Percentiles rank a stretch among this genome's conserved stretches.
These are phyloP conservation scores for Eustoma russellianum DNA, from an alignment of 257 asterid species.

Conservation along the genomic window DNA sequence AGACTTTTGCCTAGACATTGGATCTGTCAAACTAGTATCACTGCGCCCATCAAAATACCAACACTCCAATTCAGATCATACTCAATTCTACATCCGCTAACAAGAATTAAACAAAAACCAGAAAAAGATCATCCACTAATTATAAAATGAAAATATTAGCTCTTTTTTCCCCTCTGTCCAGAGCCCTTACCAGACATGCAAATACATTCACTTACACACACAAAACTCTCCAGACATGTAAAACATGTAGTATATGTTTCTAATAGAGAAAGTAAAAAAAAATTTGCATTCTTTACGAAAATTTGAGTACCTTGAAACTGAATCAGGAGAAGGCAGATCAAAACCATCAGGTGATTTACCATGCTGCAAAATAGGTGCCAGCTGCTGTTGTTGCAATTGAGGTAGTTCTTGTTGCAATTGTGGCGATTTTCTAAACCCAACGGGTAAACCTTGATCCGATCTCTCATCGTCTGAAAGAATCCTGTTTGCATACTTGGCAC, in stretches of 20 bases:
- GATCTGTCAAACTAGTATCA: constrained; percentile 68
- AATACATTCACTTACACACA: background rate
- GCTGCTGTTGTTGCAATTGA: constrained; percentile 39
- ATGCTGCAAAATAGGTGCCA: constrained; percentile 45
- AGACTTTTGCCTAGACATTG: constrained; percentile 62
- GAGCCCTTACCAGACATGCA: no score
- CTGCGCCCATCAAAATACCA: constrained; percentile 17
- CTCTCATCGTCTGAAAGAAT: constrained; percentile 66
- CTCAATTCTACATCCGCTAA: background rate
- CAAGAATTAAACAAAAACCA: background rate
- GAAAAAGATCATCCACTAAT: no score
- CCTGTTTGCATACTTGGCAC: constrained; percentile 48
- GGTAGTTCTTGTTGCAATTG: constrained; percentile 42
- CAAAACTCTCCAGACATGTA: background rate
- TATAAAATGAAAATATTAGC: no score
- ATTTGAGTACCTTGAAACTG: constrained; percentile 64
- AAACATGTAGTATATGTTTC: background rate
- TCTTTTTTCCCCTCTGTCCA: no score
- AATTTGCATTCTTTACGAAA: background rate
- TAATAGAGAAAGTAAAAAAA: background rate
- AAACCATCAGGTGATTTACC: constrained; percentile 29
- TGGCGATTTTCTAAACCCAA: constrained; percentile 36
- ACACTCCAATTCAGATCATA: constrained; percentile 6
- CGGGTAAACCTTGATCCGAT: constrained; percentile 47
- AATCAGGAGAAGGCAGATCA: constrained; percentile 81